Evolutionary conservation across 495 filamentous ascomycete genomes (phyloP), one percentile per base, ranked within the genome.

Genomic region (Immersiella caudata): DNA sequence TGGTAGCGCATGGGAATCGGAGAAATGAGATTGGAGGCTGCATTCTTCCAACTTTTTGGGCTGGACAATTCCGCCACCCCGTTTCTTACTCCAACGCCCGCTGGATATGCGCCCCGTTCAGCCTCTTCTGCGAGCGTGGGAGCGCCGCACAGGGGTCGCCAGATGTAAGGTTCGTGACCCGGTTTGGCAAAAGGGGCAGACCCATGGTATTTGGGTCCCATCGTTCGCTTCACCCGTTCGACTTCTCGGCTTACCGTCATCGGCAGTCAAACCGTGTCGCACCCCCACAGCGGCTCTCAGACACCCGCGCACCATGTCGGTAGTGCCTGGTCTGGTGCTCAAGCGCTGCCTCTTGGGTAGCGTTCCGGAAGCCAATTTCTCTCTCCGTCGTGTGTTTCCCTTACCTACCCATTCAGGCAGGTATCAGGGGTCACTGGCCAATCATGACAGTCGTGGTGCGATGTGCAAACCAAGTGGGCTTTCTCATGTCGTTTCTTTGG

Each of bases 341-440:
- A 56, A 64, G 26, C 36, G 27, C 54, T 22, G 20, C 54, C 33
- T 36, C 5, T 36, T 36, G 33, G 33, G 33, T 55, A 55, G 20
- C 51, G 20, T 55, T 55, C 24, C 51, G 51, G 24, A 55, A 55
- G 33, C 33, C 51, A 55, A 2, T 22, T 22, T 25, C 22, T 55
- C 11, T 20, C 18, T 55, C 9, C 9, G 20, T 55, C 16, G 40
- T 46, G 40, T 46, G 40, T 12, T 6, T 18, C 40, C 16, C 11
- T 12, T 46, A 60, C 72, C 68, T 72, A 49, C 73, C 67, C 51
- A 29, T 69, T 75, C 70, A 64, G 73, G 73, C 70, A 75, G 70
- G 73, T 75, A 54, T 68, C 66, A 62, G 62, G 68, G 60, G 24
- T 18, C 20, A 24, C 21, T 20, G 51, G 3, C 73, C 73, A 73